Evolutionary conservation across 164 flowering plant species (phyloP), one percentile per base, ranked within the genome.

Genomic region (Umbilicus rupestris): DNA sequence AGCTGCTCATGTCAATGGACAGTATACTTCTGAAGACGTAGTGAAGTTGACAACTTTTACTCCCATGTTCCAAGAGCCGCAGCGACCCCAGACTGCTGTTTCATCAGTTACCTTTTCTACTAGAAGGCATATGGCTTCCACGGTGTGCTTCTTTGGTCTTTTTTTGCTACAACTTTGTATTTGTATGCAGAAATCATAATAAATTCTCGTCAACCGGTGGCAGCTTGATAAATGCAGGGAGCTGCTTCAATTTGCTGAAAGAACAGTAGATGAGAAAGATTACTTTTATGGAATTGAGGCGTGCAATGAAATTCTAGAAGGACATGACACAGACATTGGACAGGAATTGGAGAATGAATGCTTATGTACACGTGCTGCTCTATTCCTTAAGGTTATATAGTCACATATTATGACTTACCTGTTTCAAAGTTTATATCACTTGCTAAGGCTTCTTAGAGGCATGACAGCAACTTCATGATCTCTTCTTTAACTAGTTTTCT

Each of bases 221-320:
- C 90, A 87, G 94, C 79, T 80, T 71, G 82, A 77, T 8, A 86
- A 80, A 79, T 82, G 87, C 85, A 79, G 78, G 71, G 78, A 78
- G 69, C 72, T 89, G 70, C 70, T 87, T 62, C 78, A 83, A 76
- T 58, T 78, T 76, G 98, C 98, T 2, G 80, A 79, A 66, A 83
- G 68, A 57, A 80, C 76, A 45, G 80, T 94, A 45, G 84, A 81
- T 52, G 85, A 70, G 58, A 52, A 74, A 52, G 62, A 86, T 67
- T 78, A 69, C 74, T 79, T 76, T 39, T 62, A 80, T 80, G 98
- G 91, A 66, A 85, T 94, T 73, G 97, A 94, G 74, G 95, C 88
- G 30, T 90, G 96, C 78, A 83, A 81, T 77, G 97, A 89, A 76
- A 86, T 94, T 42, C 67, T 94, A 77, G 92, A 91, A 72, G 88